phyloP scores from a whole-genome alignment of 495 filamentous ascomycete species.

The Xylaria palmicola region DNA sequence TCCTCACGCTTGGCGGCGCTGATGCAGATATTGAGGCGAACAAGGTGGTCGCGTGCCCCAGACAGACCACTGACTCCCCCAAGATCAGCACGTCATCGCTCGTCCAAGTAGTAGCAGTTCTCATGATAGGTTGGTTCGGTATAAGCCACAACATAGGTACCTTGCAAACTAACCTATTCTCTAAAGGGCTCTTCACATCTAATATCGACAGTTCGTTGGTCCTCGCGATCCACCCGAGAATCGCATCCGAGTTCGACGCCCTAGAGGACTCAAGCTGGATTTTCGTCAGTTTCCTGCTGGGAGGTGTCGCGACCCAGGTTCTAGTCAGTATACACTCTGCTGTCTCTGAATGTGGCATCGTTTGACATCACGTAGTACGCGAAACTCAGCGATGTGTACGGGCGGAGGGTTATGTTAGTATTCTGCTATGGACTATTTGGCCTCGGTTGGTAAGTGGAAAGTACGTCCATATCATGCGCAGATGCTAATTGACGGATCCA shows the following conservation, averaged over 20 bases:
- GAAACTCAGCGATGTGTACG: conserved; percentile 52
- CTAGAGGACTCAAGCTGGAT: conserved; percentile 63
- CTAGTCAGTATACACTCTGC: conserved; percentile 39
- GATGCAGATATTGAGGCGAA: conserved; percentile 4
- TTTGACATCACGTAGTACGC: conserved; percentile 35
- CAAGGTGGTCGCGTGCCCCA: neutral
- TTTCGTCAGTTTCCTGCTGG: conserved; percentile 62
- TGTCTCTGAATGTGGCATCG: neutral
- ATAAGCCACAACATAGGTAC: neutral
- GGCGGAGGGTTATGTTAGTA: conserved; percentile 43
- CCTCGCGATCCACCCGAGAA: conserved; percentile 59
- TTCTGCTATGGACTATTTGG: conserved; percentile 44
- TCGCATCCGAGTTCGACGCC: conserved; percentile 66
- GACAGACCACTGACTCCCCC: neutral
- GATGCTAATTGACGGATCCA: conserved; percentile 41
- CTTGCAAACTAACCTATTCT: neutral
- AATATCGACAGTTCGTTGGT: conserved; percentile 63
- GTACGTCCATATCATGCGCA: conserved; percentile 33
- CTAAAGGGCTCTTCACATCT: conserved; percentile 61
- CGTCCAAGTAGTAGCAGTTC: conserved; percentile 6
- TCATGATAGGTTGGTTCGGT: conserved; percentile 13
- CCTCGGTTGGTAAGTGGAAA: conserved; percentile 39
- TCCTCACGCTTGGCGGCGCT: no score
- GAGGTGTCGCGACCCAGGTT: conserved; percentile 59
- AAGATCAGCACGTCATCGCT: conserved; percentile 6